phyloP scores from a whole-genome alignment of 768 basidiomycete genomes.

The Leccinum broughii region DNA sequence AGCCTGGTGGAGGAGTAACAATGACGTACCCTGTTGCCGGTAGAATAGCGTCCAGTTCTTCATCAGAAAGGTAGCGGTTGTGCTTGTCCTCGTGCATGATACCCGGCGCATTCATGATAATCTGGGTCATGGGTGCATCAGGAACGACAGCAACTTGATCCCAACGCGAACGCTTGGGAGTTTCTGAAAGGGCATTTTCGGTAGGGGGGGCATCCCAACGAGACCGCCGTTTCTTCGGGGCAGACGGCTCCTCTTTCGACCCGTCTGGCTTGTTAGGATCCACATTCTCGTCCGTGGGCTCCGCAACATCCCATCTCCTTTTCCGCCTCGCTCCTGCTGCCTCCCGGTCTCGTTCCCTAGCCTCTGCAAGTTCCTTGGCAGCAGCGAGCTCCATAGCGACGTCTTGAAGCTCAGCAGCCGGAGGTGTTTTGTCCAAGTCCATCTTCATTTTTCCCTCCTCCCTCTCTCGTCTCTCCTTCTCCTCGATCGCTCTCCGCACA shows the following conservation, averaged over 20 bases:
- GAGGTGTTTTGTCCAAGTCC: constrained; percentile 92
- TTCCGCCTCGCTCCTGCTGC: constrained; percentile 65
- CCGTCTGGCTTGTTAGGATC: constrained; percentile 63
- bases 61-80: constrained; percentile 93
- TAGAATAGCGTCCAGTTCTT: constrained; percentile 90
- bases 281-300: constrained; percentile 62
- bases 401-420: constrained; percentile 73
- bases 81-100: constrained; percentile 92
- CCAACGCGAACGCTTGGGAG: constrained; percentile 93
- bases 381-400: constrained; percentile 69
- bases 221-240: constrained; percentile 89
- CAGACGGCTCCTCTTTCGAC: constrained; percentile 73
- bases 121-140: constrained; percentile 71
- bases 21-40: constrained; percentile 86
- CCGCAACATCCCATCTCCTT: constrained; percentile 76
- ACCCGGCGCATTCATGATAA: constrained; percentile 84
- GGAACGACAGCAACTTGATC: constrained; percentile 85
- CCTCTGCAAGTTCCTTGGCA: constrained; percentile 36
- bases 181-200: constrained; percentile 56
- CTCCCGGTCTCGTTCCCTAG: constrained; percentile 40
- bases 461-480: constrained; percentile 77
- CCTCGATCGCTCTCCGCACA: constrained; percentile 82
- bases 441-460: constrained; percentile 75
- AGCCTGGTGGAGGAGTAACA: constrained; percentile 92
- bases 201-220: constrained; percentile 95